phyloP scores from a whole-genome alignment of 345 rosid genomes.

The Turritis glabra region DNA sequence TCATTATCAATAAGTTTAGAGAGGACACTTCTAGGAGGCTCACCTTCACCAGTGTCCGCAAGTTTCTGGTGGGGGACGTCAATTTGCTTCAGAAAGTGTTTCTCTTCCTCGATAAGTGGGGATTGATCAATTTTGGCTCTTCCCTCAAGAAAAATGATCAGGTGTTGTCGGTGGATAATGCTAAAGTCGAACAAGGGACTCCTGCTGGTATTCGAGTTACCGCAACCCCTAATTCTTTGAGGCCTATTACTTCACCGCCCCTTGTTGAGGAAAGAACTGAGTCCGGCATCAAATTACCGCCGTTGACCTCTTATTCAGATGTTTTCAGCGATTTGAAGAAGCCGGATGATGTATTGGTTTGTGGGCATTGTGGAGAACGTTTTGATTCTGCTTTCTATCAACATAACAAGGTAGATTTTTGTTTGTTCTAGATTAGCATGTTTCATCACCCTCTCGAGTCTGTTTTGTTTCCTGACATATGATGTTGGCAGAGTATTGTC shows the following conservation, averaged over 20 bases:
- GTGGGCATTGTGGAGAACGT: slow-evolving; percentile 55
- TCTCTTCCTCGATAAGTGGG: slow-evolving; percentile 66
- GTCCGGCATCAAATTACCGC: slow-evolving; percentile 50
- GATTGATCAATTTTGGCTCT: slow-evolving; percentile 67
- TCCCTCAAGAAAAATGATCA: slow-evolving; percentile 9
- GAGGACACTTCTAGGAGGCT: slow-evolving; percentile 71
- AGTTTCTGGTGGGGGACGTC: slow-evolving; percentile 82
- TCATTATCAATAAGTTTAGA: slow-evolving; percentile 84
- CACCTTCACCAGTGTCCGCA: slow-evolving; percentile 79
- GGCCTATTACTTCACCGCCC: slow-evolving; percentile 52
- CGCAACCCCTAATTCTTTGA: slow-evolving; percentile 65
- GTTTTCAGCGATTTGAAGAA: slow-evolving; percentile 55
- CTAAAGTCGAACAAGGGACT: slow-evolving; percentile 62
- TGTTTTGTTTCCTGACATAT: slow-evolving; percentile 12
- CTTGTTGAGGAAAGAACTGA: slow-evolving; percentile 35
- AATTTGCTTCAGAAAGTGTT: slow-evolving; percentile 74
- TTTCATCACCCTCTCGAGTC: background rate
- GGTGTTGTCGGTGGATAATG: slow-evolving; percentile 31
- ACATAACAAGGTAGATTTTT: slow-evolving; percentile 55
- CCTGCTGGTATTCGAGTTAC: slow-evolving; percentile 79
- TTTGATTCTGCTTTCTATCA: slow-evolving; percentile 57
- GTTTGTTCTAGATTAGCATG: background rate
- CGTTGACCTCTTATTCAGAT: slow-evolving; percentile 74
- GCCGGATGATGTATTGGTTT: slow-evolving; percentile 36
- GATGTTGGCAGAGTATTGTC: slow-evolving; percentile 47